phyloP scores from a whole-genome alignment of 2,329 filamentous ascomycete species.

The Trichoderma sp. region DNA sequence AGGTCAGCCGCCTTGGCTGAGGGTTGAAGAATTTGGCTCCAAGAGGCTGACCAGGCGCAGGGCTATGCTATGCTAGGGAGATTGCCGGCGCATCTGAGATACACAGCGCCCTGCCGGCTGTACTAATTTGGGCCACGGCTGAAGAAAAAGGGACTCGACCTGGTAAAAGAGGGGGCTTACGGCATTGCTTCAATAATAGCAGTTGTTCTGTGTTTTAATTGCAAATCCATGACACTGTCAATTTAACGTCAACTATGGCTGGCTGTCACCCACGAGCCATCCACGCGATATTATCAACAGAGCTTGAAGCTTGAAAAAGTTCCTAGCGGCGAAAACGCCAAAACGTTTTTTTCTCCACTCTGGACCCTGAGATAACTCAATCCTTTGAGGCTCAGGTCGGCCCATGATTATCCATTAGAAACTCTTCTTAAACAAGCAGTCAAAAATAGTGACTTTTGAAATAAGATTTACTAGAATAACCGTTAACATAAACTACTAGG shows the following conservation, averaged over 20 bases:
- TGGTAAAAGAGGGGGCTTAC: background rate
- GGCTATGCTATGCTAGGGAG: conserved; percentile 7
- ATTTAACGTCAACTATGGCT: background rate
- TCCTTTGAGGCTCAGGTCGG: background rate
- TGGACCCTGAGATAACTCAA: background rate
- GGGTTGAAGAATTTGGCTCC: background rate
- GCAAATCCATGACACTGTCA: background rate
- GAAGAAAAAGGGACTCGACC: background rate
- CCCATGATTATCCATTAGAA: background rate
- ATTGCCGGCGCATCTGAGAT: background rate
- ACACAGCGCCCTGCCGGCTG: background rate
- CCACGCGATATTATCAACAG: background rate
- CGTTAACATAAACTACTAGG: background rate
- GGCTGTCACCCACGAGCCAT: background rate
- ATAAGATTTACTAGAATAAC: background rate
- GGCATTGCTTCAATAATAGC: background rate
- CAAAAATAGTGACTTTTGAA: background rate
- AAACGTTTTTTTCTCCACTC: background rate
- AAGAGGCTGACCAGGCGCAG: background rate
- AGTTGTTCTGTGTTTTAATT: background rate
- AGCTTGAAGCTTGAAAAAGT: background rate
- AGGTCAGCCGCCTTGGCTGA: conserved; percentile 6
- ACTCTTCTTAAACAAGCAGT: background rate
- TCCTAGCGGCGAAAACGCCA: background rate
- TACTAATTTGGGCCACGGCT: background rate